These are phyloP conservation scores for Phytophthora citrophthora DNA, from an alignment of 352 stramenopile species.

Conservation along the genomic window DNA sequence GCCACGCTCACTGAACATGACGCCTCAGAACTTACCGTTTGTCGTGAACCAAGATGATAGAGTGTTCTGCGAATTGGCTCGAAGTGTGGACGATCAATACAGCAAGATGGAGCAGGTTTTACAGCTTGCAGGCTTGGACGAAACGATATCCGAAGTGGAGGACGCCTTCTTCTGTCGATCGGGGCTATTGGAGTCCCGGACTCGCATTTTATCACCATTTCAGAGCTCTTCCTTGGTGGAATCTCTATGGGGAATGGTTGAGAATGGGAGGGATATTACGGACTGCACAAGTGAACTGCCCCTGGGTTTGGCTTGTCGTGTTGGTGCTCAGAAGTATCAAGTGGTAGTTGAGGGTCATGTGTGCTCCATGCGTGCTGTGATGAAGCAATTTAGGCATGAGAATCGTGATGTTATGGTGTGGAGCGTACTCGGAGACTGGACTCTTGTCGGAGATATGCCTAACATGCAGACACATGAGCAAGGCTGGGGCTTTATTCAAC, in stretches of 20 bases:
- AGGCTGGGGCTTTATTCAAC: constrained; percentile 12
- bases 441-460: neutral
- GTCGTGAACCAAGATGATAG: constrained; percentile 2
- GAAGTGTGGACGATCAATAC: constrained; percentile 14
- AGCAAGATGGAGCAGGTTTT: constrained; percentile 5
- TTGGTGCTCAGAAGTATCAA: constrained; percentile 13
- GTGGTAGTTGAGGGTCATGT: constrained; percentile 7
- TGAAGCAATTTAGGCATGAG: constrained; percentile 26
- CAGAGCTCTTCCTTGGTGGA: neutral
- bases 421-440: constrained; percentile 9
- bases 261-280: neutral
- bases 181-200: constrained; percentile 4
- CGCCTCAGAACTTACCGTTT: constrained; percentile 3
- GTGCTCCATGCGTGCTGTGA: constrained; percentile 13
- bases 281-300: neutral
- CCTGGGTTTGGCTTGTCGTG: constrained; percentile 2
- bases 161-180: constrained; percentile 6
- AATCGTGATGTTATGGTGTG: constrained; percentile 16
- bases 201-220: constrained; percentile 6
- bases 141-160: constrained; percentile 1
- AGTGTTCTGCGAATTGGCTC: neutral
- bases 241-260: constrained; percentile 6
- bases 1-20: neutral
- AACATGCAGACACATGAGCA: constrained; percentile 15
- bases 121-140: constrained; percentile 2